Base-by-base conservation (phyloP, 495 filamentous ascomycete species). In the Pyronema omphalodes region DNA sequence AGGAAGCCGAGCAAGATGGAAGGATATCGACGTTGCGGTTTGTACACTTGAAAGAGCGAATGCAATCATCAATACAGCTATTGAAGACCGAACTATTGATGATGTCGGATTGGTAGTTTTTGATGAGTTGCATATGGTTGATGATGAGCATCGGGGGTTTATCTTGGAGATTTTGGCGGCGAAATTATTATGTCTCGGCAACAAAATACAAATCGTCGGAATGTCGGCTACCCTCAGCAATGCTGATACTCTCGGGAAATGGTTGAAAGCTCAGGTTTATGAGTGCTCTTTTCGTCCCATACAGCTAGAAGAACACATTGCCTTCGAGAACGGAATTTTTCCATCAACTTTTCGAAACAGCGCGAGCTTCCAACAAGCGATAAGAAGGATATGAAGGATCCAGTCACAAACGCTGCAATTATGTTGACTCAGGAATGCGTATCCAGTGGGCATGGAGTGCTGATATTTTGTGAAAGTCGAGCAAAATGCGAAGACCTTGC, bases 41-140 rank as follows among this genome's bases (percentile, higher is more conserved):
- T 89, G 83, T 66, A 88, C 85, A 7, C 84, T 87, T 53, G 85
- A 91, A 64, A 91, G 87, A 79, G 85, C 85, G 52, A 91, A 88
- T 57, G 73, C 77, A n/a, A 70, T 91, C 54, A 72, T 88, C 43
- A 91, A 91, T 52, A 66, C 73, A 19, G 78, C 83, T 11, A 83
- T 88, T 60, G 82, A 82, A 57, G 81, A 88, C 54, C 79, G 76
- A 61, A 76, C 71, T 11, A 76, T 87, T 56, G 69, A 75, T 9
- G 72, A 79, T 9, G 66, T 88, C 45, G 77, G 75, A 23, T 69
- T 79, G 17, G 78, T 88, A 33, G 83, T 88, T 7, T 68, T 91
- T 12, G 85, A 88, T 62, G 84, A 88, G 61, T 67, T 87, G 3
- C 85, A 91, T 58, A 87, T 91, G 83, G 70, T 91, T 14, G 79